phyloP scores from a whole-genome alignment of 2,329 filamentous ascomycete species.

The Fusarium verticillioides region DNA sequence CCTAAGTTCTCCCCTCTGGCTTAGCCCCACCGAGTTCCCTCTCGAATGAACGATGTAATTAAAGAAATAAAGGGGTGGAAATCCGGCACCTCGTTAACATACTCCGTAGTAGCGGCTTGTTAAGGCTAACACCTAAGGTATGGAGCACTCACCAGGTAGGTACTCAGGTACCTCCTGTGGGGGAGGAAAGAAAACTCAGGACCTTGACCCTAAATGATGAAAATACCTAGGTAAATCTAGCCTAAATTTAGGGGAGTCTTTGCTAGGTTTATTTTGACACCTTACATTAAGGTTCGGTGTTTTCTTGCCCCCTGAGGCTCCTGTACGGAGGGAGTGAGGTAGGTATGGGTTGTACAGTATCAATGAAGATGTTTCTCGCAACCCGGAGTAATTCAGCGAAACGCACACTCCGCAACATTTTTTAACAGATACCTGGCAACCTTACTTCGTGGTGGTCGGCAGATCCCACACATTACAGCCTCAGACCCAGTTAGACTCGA shows the following conservation, averaged over 20 bases:
- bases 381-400: not conserved
- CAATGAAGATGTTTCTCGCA: not conserved
- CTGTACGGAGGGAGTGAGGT: no score
- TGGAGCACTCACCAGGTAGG: not conserved
- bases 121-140: not conserved
- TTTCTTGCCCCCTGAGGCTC: no score
- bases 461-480: not conserved
- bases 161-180: not conserved
- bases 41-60: not conserved
- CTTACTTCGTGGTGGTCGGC: not conserved
- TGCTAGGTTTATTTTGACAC: no score
- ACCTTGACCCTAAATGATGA: no score
- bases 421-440: not conserved
- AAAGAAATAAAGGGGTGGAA: constrained; percentile 19
- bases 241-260: no score
- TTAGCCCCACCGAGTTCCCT: constrained; percentile 21
- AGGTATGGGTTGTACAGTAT: not conserved
- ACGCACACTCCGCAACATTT: not conserved
- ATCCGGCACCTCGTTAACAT: not conserved
- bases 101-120: not conserved
- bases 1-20: not conserved
- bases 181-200: no score
- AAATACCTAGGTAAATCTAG: no score
- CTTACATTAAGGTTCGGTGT: no score
- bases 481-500: not conserved